Conservation (phyloP, 2,329 filamentous ascomycete genomes). For the Oidium heveae region DNA sequence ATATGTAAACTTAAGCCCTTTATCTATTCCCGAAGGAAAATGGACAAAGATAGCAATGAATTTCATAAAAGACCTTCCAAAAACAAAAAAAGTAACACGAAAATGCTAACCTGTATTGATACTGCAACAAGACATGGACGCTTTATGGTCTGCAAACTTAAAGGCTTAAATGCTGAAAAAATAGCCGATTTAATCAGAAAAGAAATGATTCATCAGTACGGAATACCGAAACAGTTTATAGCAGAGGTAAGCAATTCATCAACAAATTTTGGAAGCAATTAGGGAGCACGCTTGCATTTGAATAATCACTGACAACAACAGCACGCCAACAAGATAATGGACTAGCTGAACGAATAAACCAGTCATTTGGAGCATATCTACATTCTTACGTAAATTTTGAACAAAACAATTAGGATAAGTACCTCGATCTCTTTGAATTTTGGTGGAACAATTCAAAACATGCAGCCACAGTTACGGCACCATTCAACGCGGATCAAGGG, state of each 20-base stretch:
- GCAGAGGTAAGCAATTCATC: not conserved
- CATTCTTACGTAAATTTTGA: constrained; percentile 3
- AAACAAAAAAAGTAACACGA: not conserved
- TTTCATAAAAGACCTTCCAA: not conserved
- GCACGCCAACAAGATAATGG: not conserved
- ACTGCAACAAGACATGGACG: not conserved
- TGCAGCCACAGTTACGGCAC: not conserved
- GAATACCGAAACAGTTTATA: not conserved
- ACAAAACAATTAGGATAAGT: constrained; percentile 3
- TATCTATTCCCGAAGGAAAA: not conserved
- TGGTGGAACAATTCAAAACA: not conserved
- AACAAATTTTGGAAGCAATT: not conserved
- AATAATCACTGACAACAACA: not conserved
- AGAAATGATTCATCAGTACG: not conserved
- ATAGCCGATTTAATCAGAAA: not conserved
- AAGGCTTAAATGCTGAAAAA: not conserved
- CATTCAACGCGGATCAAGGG: not conserved
- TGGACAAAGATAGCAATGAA: not conserved
- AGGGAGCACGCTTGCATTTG: not conserved
- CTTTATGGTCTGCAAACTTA: not conserved
- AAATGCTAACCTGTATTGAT: not conserved
- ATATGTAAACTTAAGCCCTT: not conserved
- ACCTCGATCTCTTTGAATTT: not conserved
- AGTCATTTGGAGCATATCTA: constrained; percentile 1
- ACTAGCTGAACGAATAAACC: not conserved